Evolutionary conservation across 257 asterid genomes (phyloP).

Genomic region (Plantago major): DNA sequence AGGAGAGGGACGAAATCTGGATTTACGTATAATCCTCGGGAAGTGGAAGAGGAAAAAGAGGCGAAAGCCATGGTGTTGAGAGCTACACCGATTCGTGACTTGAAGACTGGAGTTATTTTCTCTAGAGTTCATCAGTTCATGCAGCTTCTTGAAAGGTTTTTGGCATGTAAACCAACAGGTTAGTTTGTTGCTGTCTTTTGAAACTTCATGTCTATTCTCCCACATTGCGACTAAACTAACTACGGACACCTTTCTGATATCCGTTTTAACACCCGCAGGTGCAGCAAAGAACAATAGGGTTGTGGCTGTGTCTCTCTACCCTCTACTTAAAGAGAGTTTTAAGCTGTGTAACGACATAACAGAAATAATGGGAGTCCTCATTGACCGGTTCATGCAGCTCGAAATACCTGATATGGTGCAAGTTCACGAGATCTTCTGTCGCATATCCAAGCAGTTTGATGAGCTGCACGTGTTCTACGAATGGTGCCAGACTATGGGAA

Average conservation of each 20-base stretch:
- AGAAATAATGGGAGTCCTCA: conserved; percentile 58
- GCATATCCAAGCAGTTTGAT: conserved; percentile 74
- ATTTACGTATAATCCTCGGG: conserved; percentile 36
- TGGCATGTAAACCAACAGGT: conserved; percentile 92
- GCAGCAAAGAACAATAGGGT: conserved; percentile 63
- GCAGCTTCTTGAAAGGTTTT: conserved; percentile 75
- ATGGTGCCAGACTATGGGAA: conserved; percentile 66
- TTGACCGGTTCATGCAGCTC: conserved; percentile 82
- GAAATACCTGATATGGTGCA: conserved; percentile 54
- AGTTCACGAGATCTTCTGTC: conserved; percentile 65
- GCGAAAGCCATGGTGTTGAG: conserved; percentile 24
- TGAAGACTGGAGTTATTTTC: conserved; percentile 54
- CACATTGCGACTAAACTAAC: neutral
- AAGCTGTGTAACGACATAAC: conserved; percentile 61
- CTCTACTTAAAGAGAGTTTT: conserved; percentile 74
- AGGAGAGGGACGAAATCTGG: conserved; percentile 46
- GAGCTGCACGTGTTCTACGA: conserved; percentile 68
- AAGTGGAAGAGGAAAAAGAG: conserved; percentile 4
- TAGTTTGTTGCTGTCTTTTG: neutral
- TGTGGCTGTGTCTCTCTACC: conserved; percentile 67
- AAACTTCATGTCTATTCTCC: too few relatives aligned
- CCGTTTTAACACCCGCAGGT: conserved; percentile 38
- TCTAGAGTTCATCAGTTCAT: conserved; percentile 58
- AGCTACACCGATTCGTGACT: conserved; percentile 51
- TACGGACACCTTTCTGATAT: neutral